Base-by-base conservation (phyloP, 345 rosid genomes). In the Atalantia buxifolia region DNA sequence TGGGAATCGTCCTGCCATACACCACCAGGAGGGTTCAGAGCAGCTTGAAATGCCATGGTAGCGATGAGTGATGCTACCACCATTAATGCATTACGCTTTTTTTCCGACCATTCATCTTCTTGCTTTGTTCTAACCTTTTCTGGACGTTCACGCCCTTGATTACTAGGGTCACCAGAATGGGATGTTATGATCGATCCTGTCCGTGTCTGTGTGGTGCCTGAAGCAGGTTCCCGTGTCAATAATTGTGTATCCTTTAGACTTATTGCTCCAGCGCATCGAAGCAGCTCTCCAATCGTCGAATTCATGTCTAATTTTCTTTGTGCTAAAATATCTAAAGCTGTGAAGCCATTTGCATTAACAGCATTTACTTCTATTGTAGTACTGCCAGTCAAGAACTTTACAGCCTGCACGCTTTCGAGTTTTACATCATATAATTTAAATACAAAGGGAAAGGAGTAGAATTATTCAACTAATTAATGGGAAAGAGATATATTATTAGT, bases 41-140 rank as follows among this genome's bases (percentile, higher is more conserved):
- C 76, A 4, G 77, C 86, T 73, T 84, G 86, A 71, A 84, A 84
- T 21, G 84, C 84, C 62, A 78, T 78, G 78, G 84, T 78, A 3
- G 86, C 80, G 19, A 78, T 81, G 33, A 84, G 80, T 16, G 86
- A 84, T 67, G 86, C 78, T 42, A 81, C 86, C 19, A 78, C 80
- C 80, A 84, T 84, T 24, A 78, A 63, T n/a, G 82, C 67, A 18
- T 64, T 78, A 9, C 78, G 36, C 24, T 67, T 78, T n/a, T 75
- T 65, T 30, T 24, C 60, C 5, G 56, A 12, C 70, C 76, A 42
- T 4, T 57, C 45, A 10, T 27, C 5, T 3, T 10, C 50, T 42
- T 42, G 14, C 0, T 12, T 42, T 12, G 10, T 42, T 42, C 50
- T 3, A 12, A 10, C 50, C 14, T 12, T 12, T 12, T 42, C 4